A percentile compares a stretch with the other conserved stretches of the same genome.
These are phyloP conservation scores for Fusarium haematococcum DNA, from an alignment of 2,329 filamentous ascomycete species.

Conservation along the genomic window DNA sequence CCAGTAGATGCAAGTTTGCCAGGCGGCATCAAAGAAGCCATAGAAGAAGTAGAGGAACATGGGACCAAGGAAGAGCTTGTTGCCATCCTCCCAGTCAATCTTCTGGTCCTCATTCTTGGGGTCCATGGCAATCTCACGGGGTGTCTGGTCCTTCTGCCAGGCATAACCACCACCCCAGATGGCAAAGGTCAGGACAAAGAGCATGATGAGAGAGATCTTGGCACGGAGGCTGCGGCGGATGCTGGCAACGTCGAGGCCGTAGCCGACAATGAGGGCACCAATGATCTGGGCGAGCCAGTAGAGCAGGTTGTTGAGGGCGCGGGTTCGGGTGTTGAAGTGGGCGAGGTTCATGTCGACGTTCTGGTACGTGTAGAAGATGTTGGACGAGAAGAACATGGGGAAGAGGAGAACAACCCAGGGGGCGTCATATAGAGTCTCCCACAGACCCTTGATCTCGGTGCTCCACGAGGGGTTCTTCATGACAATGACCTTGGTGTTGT, in stretches of 20 bases:
- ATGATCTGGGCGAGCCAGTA: constrained; percentile 70
- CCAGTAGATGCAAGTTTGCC: constrained; percentile 61
- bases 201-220: constrained; percentile 57
- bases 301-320: constrained; percentile 65
- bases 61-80: constrained; percentile 66
- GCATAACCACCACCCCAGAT: constrained; percentile 72
- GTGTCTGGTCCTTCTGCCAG: constrained; percentile 70
- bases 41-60: constrained; percentile 80
- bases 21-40: constrained; percentile 75
- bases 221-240: constrained; percentile 60
- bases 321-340: constrained; percentile 66
- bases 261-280: constrained; percentile 61
- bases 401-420: constrained; percentile 53
- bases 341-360: constrained; percentile 66
- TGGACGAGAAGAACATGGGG: constrained; percentile 67
- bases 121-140: constrained; percentile 54
- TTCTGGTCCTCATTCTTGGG: constrained; percentile 45
- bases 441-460: constrained; percentile 51
- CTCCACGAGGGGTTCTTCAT: constrained; percentile 52
- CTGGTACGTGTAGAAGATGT: constrained; percentile 69
- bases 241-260: constrained; percentile 56
- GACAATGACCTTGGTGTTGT: constrained; percentile 51
- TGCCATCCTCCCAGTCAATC: constrained; percentile 59
- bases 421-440: constrained; percentile 55
- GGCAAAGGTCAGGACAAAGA: constrained; percentile 63